Percentiles rank a stretch among this genome's conserved stretches.
Conservation (phyloP, 495 filamentous ascomycete species). For the Xylaria flabelliformis region DNA sequence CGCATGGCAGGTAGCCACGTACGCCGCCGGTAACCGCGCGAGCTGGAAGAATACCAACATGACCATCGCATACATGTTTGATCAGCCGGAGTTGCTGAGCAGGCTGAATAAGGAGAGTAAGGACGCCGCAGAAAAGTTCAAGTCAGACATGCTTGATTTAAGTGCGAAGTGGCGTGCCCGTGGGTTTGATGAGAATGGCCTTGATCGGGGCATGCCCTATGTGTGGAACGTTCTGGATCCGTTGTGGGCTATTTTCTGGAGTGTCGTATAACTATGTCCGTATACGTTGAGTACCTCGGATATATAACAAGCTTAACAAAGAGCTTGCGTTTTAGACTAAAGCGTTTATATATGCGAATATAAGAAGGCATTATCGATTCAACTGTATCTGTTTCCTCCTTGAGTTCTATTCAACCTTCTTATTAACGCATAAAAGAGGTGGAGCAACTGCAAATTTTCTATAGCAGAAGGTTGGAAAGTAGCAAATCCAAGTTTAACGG, state of each 20-base stretch:
- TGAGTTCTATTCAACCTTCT: neutral
- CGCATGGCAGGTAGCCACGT: conserved; percentile 19
- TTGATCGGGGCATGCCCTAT: conserved; percentile 50
- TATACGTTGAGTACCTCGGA: neutral
- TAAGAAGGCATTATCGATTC: neutral
- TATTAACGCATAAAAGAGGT: neutral
- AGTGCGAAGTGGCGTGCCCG: conserved; percentile 35
- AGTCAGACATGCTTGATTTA: conserved; percentile 35
- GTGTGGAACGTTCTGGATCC: conserved; percentile 44
- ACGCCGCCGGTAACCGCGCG: conserved; percentile 32
- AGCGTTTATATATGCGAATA: neutral
- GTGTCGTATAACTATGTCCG: conserved; percentile 14
- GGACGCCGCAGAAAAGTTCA: conserved; percentile 28
- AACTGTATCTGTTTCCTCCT: neutral
- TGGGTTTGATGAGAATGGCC: conserved; percentile 42
- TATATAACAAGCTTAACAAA: neutral
- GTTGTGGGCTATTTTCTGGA: conserved; percentile 29
- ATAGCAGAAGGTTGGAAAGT: neutral
- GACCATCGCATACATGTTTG: conserved; percentile 42
- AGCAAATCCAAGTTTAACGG: neutral
- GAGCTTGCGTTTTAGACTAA: neutral
- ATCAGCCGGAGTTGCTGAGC: conserved; percentile 30
- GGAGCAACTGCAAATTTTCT: neutral
- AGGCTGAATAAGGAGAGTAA: conserved; percentile 30
- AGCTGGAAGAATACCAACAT: conserved; percentile 29